Evolutionary conservation across 176 grass and related monocot species (phyloP), one percentile per base, ranked within the genome.

Genomic region (Zizania latifolia): DNA sequence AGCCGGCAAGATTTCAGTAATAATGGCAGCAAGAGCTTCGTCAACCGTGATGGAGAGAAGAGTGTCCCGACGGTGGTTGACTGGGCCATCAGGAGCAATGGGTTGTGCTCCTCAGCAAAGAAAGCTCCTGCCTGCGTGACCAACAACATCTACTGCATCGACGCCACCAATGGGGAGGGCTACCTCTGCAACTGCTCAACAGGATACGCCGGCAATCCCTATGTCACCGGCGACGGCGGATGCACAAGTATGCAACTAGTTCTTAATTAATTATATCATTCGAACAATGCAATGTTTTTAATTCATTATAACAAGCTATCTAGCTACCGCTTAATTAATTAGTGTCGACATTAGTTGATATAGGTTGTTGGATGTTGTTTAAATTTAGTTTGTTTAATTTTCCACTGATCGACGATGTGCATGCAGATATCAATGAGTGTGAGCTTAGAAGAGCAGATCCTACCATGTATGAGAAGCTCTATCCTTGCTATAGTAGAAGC

Each of bases 161-260:
- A 76, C 10, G 15, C 35, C 29, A 46, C 14, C 3, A 4, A 73
- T 0, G 10, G 30, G 21, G 0, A 1, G 5, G 82, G 87, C 0
- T 85, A 89, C 8, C 63, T 60, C 0, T 89, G 87, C 58, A 64
- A 43, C 0, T 89, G 87, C 37, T 48, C 31, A 5, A 0, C 50
- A 0, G 87, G 87, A 53, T 89, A 89, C 37, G 0, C 14, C 0
- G 82, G 87, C 17, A 89, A 85, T 39, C 82, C 87, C 12, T 89
- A 89, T 12, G 4, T 22, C 11, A 0, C n/a, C n/a, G n/a, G n/a
- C n/a, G n/a, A 0, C 2, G 11, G 43, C 21, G 82, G 82, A 65
- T 89, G 82, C 13, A 35, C 2, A 19, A n/a, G n/a, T n/a, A n/a
- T n/a, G n/a, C n/a, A 61, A 82, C 81, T 26, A 38, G 27, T 67